A percentile compares a stretch with the other conserved stretches of the same genome.
Evolutionary conservation across 352 stramenopile genomes (phyloP).

Genomic region (Thraustochytrium sp.): DNA sequence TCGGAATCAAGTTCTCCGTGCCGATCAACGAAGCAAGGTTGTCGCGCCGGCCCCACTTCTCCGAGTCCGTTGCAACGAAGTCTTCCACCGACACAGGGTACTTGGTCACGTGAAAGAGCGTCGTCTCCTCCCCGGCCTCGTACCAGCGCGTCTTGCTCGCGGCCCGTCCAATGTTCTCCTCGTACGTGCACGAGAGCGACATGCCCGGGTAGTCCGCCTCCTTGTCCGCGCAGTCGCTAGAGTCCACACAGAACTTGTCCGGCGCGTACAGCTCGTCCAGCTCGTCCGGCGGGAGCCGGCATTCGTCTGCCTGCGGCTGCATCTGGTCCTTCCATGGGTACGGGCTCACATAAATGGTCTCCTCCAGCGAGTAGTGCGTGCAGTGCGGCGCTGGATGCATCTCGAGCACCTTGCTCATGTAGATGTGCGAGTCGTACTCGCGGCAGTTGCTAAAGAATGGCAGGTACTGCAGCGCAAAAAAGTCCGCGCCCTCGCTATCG

Average conservation of each 20-base stretch:
- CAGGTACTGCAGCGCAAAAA: conserved; percentile 84
- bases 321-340: conserved; percentile 78
- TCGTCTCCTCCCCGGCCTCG: conserved; percentile 64
- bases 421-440: conserved; percentile 87
- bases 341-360: conserved; percentile 82
- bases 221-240: conserved; percentile 35
- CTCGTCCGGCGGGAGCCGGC: conserved; percentile 47
- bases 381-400: conserved; percentile 79
- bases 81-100: conserved; percentile 60
- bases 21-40: conserved; percentile 57
- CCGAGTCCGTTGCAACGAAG: conserved; percentile 56
- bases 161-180: conserved; percentile 62
- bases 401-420: conserved; percentile 84
- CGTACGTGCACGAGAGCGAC: conserved; percentile 80
- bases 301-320: conserved; percentile 68
- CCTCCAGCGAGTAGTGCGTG: conserved; percentile 67
- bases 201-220: conserved; percentile 60
- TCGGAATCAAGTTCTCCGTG: conserved; percentile 66
- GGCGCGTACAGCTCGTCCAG: conserved; percentile 58
- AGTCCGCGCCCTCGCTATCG: conserved; percentile 60
- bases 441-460: conserved; percentile 92
- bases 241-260: conserved; percentile 22
- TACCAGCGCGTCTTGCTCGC: conserved; percentile 70
- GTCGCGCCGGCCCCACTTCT: conserved; percentile 61
- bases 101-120: conserved; percentile 78